A percentile compares a stretch with the other conserved stretches of the same genome.
Conservation (phyloP, 2,329 filamentous ascomycete genomes). For the Fusarium ramigenum region DNA sequence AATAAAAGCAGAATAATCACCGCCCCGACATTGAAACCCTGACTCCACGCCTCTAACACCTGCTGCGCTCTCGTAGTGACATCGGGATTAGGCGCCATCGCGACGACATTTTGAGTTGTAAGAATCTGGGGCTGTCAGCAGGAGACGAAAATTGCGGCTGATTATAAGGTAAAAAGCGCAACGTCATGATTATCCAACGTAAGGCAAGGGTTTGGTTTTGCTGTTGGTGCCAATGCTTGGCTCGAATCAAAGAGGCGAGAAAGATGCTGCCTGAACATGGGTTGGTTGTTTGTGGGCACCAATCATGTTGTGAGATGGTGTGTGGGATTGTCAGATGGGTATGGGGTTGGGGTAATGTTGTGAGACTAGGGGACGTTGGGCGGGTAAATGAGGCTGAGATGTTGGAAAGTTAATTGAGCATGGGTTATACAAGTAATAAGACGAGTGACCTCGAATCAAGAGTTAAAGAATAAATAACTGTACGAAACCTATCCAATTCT, state of each 20-base stretch:
- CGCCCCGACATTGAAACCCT: conserved; percentile 19
- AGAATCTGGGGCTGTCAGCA: not conserved
- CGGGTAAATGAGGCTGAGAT: not conserved
- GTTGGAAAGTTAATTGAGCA: not conserved
- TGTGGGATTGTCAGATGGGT: not conserved
- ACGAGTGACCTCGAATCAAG: not conserved
- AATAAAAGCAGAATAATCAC: conserved; percentile 8
- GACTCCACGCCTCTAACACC: conserved; percentile 26
- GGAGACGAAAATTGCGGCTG: not conserved
- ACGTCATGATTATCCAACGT: conserved; percentile 11
- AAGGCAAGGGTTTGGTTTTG: not conserved
- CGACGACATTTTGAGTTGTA: not conserved
- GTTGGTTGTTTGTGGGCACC: conserved; percentile 2
- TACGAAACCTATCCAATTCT: no score
- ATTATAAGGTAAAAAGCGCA: not conserved
- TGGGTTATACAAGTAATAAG: not conserved
- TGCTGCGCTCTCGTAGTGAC: conserved; percentile 19
- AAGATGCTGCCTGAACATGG: conserved; percentile 20
- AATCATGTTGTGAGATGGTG: not conserved
- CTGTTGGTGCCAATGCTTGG: conserved; percentile 8
- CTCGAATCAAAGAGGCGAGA: conserved; percentile 23
- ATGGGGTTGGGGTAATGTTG: not conserved
- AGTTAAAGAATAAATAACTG: no score
- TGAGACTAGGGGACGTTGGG: not conserved
- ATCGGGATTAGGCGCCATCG: conserved; percentile 21